Conservation (phyloP, 2,329 filamentous ascomycete genomes). For the Orbilia oligospora region DNA sequence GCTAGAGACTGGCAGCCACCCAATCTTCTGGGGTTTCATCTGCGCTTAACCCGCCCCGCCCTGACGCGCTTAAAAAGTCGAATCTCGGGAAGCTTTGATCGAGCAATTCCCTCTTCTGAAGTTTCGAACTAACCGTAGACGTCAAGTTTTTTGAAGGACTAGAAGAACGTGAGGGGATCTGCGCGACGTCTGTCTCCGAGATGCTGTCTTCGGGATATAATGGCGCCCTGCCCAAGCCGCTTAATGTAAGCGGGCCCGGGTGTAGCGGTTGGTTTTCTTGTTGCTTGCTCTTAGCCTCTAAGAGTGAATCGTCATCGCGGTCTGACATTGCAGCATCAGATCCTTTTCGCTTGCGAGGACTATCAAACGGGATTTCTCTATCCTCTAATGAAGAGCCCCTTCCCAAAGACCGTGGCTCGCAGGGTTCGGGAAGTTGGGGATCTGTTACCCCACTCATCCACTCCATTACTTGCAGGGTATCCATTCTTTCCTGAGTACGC, state of each 20-base stretch:
- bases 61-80: not conserved
- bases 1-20: conserved; percentile 5
- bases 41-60: not conserved
- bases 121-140: not conserved
- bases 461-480: not conserved
- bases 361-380: not conserved
- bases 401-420: not conserved
- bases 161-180: not conserved
- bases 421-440: not conserved
- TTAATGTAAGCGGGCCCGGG: not conserved
- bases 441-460: not conserved
- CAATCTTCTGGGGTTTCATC: conserved; percentile 1
- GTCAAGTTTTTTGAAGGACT: conserved; percentile 14
- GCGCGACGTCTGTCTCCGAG: not conserved
- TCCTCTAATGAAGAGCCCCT: not conserved
- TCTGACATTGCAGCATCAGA: not conserved
- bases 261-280: not conserved
- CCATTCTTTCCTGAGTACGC: not conserved
- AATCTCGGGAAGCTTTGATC: not conserved
- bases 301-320: not conserved
- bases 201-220: not conserved
- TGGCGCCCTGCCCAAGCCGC: not conserved
- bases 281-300: not conserved
- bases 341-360: not conserved
- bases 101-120: conserved; percentile 5